Conservation (phyloP, 495 filamentous ascomycete species). For the Cryomyces minteri region DNA sequence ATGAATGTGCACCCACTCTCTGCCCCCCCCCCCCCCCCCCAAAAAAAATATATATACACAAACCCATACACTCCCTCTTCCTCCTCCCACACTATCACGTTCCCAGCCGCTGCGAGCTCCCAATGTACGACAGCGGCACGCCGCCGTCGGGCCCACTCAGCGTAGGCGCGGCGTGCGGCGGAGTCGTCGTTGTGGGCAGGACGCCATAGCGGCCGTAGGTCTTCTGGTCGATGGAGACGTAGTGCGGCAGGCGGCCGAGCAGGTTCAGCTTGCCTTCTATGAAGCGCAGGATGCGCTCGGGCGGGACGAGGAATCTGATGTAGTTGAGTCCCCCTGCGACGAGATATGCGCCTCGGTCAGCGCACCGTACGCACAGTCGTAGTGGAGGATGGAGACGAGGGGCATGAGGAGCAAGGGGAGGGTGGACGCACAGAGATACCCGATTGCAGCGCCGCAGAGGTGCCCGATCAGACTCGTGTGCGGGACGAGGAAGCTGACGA, state of each 20-base stretch:
- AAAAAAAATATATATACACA: too few relatives aligned
- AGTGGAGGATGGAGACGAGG: not conserved
- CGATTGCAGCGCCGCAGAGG: slow-evolving; percentile 58
- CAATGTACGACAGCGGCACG: slow-evolving; percentile 39
- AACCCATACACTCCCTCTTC: too few relatives aligned
- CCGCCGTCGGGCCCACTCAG: slow-evolving; percentile 16
- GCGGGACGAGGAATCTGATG: slow-evolving; percentile 66
- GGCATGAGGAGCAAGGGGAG: not conserved
- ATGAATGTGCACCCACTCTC: too few relatives aligned
- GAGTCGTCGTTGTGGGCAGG: slow-evolving; percentile 39
- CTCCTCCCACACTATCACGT: slow-evolving; percentile 18
- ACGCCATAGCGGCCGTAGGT: slow-evolving; percentile 91
- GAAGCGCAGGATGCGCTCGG: slow-evolving; percentile 62
- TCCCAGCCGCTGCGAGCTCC: slow-evolving; percentile 45
- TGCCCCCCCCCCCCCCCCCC: too few relatives aligned
- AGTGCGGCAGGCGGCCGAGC: slow-evolving; percentile 64
- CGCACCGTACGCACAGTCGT: not conserved
- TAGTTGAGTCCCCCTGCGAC: slow-evolving; percentile 62
- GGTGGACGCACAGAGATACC: slow-evolving; percentile 58
- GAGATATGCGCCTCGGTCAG: not conserved
- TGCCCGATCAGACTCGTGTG: slow-evolving; percentile 75
- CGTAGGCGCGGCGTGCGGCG: slow-evolving; percentile 11
- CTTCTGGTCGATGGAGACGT: slow-evolving; percentile 85
- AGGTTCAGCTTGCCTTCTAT: slow-evolving; percentile 74
- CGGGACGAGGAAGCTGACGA: slow-evolving; percentile 56